These are phyloP conservation scores for Myrica gale DNA, from an alignment of 306 rosid species.

Conservation along the genomic window DNA sequence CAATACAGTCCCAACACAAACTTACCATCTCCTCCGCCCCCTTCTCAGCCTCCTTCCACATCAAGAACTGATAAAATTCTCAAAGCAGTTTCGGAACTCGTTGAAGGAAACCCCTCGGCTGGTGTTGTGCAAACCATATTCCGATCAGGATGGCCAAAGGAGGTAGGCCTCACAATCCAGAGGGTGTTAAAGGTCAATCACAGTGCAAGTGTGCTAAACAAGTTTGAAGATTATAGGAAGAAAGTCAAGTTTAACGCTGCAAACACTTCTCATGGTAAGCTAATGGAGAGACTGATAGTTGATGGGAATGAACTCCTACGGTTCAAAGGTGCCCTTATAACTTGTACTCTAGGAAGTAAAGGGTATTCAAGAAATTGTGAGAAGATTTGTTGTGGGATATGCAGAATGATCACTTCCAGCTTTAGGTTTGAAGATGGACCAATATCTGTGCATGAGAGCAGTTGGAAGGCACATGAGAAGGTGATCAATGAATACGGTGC, in stretches of 20 bases:
- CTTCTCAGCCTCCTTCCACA: too few species aligned
- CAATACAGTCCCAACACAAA: not conserved
- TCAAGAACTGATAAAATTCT: not conserved
- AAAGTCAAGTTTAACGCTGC: not conserved
- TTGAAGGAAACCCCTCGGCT: not conserved
- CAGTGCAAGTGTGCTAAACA: not conserved
- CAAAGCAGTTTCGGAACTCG: not conserved
- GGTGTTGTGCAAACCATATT: constrained; percentile 7
- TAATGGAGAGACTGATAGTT: constrained; percentile 13
- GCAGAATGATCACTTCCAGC: constrained; percentile 22
- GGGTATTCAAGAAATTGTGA: constrained; percentile 1
- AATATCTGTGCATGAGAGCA: constrained; percentile 10
- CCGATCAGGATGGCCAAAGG: constrained; percentile 17
- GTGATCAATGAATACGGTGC: not conserved
- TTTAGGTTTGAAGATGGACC: not conserved
- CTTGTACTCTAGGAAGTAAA: constrained; percentile 21
- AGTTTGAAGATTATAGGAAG: constrained; percentile 16
- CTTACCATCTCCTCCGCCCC: too few species aligned
- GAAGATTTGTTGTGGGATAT: constrained; percentile 25
- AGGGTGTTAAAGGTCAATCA: constrained; percentile 26
- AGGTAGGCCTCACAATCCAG: constrained; percentile 9
- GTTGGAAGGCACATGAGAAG: constrained; percentile 36
- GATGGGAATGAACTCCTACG: constrained; percentile 26
- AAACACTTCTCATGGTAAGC: not conserved
- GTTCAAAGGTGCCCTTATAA: constrained; percentile 21